Evolutionary conservation across 1,139 yeast species (phyloP).

Genomic region (Blastobotrys indianensis): DNA sequence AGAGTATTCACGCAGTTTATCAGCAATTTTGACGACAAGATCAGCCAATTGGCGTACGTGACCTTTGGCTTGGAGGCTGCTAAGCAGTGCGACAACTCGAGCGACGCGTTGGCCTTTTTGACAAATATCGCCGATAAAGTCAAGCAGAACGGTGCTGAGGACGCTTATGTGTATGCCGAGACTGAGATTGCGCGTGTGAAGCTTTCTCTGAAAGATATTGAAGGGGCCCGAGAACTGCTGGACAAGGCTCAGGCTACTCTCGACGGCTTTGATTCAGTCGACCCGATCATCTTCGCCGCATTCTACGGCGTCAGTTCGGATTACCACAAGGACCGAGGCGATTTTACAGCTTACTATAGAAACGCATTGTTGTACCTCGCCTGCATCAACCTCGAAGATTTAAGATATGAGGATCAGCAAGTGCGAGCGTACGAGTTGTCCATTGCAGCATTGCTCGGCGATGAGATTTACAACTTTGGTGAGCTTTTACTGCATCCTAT

Average conservation of each 20-base stretch:
- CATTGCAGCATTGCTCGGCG: slow-evolving; percentile 85
- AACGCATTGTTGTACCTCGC: slow-evolving; percentile 59
- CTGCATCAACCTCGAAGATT: slow-evolving; percentile 48
- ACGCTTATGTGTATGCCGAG: slow-evolving; percentile 57
- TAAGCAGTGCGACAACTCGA: slow-evolving; percentile 41
- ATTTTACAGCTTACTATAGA: slow-evolving; percentile 75
- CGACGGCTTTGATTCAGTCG: slow-evolving; percentile 56
- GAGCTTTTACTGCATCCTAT: slow-evolving; percentile 89
- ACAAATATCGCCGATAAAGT: slow-evolving; percentile 46
- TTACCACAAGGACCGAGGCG: slow-evolving; percentile 64
- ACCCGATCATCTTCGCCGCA: slow-evolving; percentile 71
- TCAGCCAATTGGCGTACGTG: slow-evolving; percentile 74
- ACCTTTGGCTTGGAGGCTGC: slow-evolving; percentile 64
- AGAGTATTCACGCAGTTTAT: slow-evolving; percentile 71
- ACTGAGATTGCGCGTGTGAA: slow-evolving; percentile 75
- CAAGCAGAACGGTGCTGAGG: slow-evolving; percentile 36
- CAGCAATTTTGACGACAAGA: slow-evolving; percentile 55
- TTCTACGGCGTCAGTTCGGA: slow-evolving; percentile 78
- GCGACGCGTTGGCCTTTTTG: slow-evolving; percentile 55
- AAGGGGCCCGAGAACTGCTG: slow-evolving; percentile 63
- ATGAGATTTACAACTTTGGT: slow-evolving; percentile 90
- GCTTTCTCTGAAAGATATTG: slow-evolving; percentile 51
- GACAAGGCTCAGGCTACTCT: slow-evolving; percentile 55
- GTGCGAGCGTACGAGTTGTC: slow-evolving; percentile 75
- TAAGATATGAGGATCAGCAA: slow-evolving; percentile 49